phyloP scores from a whole-genome alignment of 192 early-diverging fungal species.

The Radiomyces spectabilis region DNA sequence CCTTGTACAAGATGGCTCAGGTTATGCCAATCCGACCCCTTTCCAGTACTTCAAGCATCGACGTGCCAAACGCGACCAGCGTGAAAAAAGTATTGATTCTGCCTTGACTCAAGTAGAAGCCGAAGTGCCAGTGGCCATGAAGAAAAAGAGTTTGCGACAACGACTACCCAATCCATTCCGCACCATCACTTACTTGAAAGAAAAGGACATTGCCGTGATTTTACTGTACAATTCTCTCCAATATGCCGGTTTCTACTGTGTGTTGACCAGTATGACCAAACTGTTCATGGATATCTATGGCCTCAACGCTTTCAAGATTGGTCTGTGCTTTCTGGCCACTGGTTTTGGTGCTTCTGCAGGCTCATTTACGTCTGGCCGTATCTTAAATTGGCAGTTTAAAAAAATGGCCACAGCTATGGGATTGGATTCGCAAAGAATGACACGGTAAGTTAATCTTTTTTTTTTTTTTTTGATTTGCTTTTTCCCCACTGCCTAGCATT shows the following conservation, averaged over 20 bases:
- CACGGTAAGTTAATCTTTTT: background rate
- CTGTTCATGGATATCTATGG: slow-evolving; percentile 25
- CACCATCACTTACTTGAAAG: slow-evolving; percentile 20
- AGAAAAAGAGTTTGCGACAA: slow-evolving; percentile 27
- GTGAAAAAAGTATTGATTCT: background rate
- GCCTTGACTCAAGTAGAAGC: background rate
- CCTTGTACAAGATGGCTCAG: slow-evolving; percentile 27
- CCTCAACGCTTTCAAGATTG: slow-evolving; percentile 25
- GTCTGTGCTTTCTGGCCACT: slow-evolving; percentile 29
- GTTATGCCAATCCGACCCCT: slow-evolving; percentile 22
- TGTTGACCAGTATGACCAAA: slow-evolving; percentile 26
- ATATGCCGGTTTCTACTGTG: slow-evolving; percentile 29
- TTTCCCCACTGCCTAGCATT: background rate
- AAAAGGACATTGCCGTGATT: slow-evolving; percentile 18
- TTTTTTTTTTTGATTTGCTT: background rate
- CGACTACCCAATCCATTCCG: slow-evolving; percentile 15
- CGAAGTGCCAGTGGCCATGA: slow-evolving; percentile 1
- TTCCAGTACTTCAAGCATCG: slow-evolving; percentile 1
- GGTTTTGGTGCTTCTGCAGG: slow-evolving; percentile 34
- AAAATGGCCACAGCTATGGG: slow-evolving; percentile 1
- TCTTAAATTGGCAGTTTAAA: slow-evolving; percentile 13
- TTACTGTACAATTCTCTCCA: slow-evolving; percentile 27
- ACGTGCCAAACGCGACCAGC: background rate
- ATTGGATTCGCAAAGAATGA: background rate
- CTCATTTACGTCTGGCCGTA: slow-evolving; percentile 25